phyloP scores from a whole-genome alignment of 768 basidiomycete genomes.

The Panaeolus cyanescens region DNA sequence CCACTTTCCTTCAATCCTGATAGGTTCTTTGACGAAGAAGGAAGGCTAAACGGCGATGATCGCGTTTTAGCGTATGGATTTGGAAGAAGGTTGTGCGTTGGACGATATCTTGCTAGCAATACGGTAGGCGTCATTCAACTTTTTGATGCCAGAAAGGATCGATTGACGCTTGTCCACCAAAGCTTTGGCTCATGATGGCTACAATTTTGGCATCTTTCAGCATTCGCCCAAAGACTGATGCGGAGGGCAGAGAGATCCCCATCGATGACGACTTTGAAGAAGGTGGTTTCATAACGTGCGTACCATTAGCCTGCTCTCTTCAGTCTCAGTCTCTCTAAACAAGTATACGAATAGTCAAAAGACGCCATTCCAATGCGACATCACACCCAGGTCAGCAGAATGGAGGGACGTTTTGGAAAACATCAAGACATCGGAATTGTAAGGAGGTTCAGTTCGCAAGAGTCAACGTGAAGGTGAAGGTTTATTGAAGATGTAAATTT shows the following conservation, averaged over 20 bases:
- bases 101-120: slow-evolving; percentile 5
- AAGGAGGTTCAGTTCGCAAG: too few species aligned
- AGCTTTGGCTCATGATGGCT: slow-evolving; percentile 9
- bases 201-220: slow-evolving; percentile 8
- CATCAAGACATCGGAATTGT: too few species aligned
- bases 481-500: too few species aligned
- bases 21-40: slow-evolving; percentile 18
- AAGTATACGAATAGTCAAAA: slow-evolving; percentile 9
- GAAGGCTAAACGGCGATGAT: slow-evolving; percentile 1
- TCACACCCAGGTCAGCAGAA: slow-evolving; percentile 20
- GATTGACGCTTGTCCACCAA: neutral
- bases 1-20: slow-evolving; percentile 27
- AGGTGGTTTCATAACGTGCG: neutral
- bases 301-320: too few species aligned
- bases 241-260: slow-evolving; percentile 10
- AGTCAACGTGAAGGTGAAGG: too few species aligned
- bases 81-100: slow-evolving; percentile 16
- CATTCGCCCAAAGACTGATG: slow-evolving; percentile 7
- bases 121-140: too few species aligned
- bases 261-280: slow-evolving; percentile 8
- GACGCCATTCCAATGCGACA: slow-evolving; percentile 19
- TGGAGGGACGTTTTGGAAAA: neutral
- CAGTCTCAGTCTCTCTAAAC: neutral
- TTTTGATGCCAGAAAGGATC: too few species aligned
- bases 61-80: neutral